phyloP scores from a whole-genome alignment of 2,329 filamentous ascomycete species.

The Microdochium trichocladiopsis region DNA sequence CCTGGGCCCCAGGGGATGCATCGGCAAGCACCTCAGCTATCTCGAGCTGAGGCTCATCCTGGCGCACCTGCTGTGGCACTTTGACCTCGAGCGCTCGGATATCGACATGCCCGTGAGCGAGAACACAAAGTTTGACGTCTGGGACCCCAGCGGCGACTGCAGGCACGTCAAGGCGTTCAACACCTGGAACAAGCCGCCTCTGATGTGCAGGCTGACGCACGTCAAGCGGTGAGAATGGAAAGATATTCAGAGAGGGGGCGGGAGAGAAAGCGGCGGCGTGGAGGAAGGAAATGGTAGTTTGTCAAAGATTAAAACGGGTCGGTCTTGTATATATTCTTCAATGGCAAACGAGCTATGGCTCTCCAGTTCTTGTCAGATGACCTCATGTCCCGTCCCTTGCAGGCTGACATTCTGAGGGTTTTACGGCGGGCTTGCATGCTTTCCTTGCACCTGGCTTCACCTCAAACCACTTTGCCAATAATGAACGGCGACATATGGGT shows the following conservation, averaged over 20 bases:
- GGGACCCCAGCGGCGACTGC: slow-evolving; percentile 16
- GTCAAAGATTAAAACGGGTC: too few relatives aligned
- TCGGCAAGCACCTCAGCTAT: slow-evolving; percentile 16
- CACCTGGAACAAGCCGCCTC: slow-evolving; percentile 18
- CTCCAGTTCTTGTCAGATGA: too few relatives aligned
- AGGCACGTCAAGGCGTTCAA: slow-evolving; percentile 15
- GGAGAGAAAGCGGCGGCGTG: neutral
- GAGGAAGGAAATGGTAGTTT: too few relatives aligned
- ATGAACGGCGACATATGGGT: too few relatives aligned
- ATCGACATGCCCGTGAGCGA: neutral
- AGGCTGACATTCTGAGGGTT: too few relatives aligned
- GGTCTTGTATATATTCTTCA: too few relatives aligned
- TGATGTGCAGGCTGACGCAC: slow-evolving; percentile 15
- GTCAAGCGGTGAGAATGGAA: slow-evolving; percentile 6
- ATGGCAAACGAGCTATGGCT: too few relatives aligned
- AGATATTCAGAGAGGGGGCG: neutral
- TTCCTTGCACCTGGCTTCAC: too few relatives aligned
- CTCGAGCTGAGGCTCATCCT: slow-evolving; percentile 27
- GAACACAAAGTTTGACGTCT: slow-evolving; percentile 11
- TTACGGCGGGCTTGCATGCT: too few relatives aligned
- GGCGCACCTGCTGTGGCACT: slow-evolving; percentile 16
- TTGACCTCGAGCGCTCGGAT: slow-evolving; percentile 14
- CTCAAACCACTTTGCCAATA: too few relatives aligned
- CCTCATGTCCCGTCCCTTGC: too few relatives aligned
- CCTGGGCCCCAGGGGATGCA: slow-evolving; percentile 4